These are phyloP conservation scores for Monilinia aucupariae DNA, from an alignment of 2,329 filamentous ascomycete genomes.

Conservation along the genomic window DNA sequence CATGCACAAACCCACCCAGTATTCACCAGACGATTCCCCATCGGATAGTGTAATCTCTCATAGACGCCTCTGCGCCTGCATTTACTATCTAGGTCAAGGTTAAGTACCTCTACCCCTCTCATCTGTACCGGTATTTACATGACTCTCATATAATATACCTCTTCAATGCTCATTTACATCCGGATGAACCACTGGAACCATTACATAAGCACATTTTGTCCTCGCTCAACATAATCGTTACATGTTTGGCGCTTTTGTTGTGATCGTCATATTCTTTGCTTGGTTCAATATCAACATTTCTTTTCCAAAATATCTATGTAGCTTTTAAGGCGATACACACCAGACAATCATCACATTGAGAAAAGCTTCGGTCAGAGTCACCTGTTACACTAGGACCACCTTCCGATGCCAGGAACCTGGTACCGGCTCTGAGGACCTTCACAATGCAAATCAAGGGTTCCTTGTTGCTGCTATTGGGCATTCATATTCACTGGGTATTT, in stretches of 20 bases:
- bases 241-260: not conserved
- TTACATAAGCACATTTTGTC: not conserved
- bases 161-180: not conserved
- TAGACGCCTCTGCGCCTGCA: slow-evolving; percentile 12
- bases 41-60: slow-evolving; percentile 17
- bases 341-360: not conserved
- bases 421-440: slow-evolving; percentile 20
- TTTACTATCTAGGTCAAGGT: slow-evolving; percentile 4
- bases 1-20: slow-evolving; percentile 15
- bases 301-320: not conserved
- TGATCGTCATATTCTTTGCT: not conserved
- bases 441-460: slow-evolving; percentile 24
- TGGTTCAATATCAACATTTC: not conserved
- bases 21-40: not conserved
- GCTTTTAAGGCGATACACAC: not conserved
- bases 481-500: slow-evolving; percentile 25
- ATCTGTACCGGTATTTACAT: not conserved
- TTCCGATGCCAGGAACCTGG: not conserved
- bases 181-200: not conserved
- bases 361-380: not conserved
- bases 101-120: slow-evolving; percentile 1
- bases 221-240: not conserved
- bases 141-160: slow-evolving; percentile 8
- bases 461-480: slow-evolving; percentile 25
- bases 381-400: not conserved